phyloP scores from a whole-genome alignment of 805 yeast species.

The Candida glaebosa region DNA sequence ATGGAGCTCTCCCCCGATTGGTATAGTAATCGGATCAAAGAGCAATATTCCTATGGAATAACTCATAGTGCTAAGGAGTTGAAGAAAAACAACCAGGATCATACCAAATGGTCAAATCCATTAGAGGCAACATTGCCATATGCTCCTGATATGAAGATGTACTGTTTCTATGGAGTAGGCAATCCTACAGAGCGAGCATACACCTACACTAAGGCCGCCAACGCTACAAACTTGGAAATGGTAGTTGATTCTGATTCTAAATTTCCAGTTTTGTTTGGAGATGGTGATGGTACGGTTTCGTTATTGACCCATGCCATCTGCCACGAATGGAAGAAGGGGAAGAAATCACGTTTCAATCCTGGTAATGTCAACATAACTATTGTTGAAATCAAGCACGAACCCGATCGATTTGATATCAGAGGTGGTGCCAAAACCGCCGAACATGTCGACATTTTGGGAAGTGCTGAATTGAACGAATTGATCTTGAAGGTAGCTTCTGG shows the following conservation, averaged over 20 bases:
- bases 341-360: conserved; percentile 71
- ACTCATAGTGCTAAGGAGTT: conserved; percentile 62
- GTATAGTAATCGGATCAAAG: conserved; percentile 62
- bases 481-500: conserved; percentile 83
- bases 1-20: conserved; percentile 68
- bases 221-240: conserved; percentile 53
- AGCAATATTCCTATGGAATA: conserved; percentile 77
- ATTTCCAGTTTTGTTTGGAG: conserved; percentile 73
- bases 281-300: conserved; percentile 96
- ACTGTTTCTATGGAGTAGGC: conserved; percentile 93
- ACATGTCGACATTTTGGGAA: conserved; percentile 93
- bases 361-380: conserved; percentile 67
- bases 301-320: conserved; percentile 84
- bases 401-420: conserved; percentile 87
- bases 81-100: conserved; percentile 60
- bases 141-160: conserved; percentile 89
- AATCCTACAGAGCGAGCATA: conserved; percentile 95
- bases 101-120: conserved; percentile 90
- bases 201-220: conserved; percentile 64
- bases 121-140: conserved; percentile 86
- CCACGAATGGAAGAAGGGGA: conserved; percentile 78
- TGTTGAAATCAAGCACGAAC: conserved; percentile 91
- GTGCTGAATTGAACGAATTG: conserved; percentile 87
- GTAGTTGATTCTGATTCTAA: conserved; percentile 65
- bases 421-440: conserved; percentile 98